These are phyloP conservation scores for Nakazawaea molendinolei DNA, from an alignment of 805 yeast genomes.

Conservation along the genomic window DNA sequence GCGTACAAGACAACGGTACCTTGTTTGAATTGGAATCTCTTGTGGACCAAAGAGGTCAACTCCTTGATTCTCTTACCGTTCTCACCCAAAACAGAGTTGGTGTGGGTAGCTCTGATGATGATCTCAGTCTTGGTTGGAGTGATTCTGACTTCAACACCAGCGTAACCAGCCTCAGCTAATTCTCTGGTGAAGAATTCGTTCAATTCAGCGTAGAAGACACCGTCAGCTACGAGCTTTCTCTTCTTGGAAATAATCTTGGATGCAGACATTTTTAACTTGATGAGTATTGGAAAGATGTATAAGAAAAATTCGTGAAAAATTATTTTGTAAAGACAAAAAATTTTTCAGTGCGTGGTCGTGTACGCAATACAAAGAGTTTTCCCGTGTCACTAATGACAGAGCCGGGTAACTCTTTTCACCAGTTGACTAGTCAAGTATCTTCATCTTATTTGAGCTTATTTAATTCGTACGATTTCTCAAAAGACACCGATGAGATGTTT, in stretches of 20 bases:
- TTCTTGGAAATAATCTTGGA: slow-evolving; percentile 84
- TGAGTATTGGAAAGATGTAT: background rate
- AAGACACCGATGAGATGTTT: too few species aligned
- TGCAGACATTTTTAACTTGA: too few species aligned
- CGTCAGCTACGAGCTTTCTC: slow-evolving; percentile 99
- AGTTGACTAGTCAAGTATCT: too few species aligned
- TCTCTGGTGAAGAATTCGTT: slow-evolving; percentile 99
- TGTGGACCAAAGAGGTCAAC: slow-evolving; percentile 93
- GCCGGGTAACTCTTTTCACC: too few species aligned
- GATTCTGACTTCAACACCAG: slow-evolving; percentile 99
- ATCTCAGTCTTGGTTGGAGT: slow-evolving; percentile 98
- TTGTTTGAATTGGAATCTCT: slow-evolving; percentile 96
- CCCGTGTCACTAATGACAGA: too few species aligned
- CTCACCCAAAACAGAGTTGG: slow-evolving; percentile 98
- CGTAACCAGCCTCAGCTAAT: slow-evolving; percentile 99
- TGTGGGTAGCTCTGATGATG: slow-evolving; percentile 98
- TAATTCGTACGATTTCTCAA: too few species aligned
- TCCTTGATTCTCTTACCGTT: slow-evolving; percentile 99
- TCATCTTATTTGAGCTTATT: too few species aligned
- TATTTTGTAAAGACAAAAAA: background rate
- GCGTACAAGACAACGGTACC: slow-evolving; percentile 93
- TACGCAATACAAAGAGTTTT: too few species aligned
- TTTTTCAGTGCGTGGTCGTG: background rate
- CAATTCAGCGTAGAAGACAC: slow-evolving; percentile 99
- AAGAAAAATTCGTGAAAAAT: background rate